phyloP scores from a whole-genome alignment of 225 moss, liverwort and hornwort genomes.

The Sphagnum contortum region DNA sequence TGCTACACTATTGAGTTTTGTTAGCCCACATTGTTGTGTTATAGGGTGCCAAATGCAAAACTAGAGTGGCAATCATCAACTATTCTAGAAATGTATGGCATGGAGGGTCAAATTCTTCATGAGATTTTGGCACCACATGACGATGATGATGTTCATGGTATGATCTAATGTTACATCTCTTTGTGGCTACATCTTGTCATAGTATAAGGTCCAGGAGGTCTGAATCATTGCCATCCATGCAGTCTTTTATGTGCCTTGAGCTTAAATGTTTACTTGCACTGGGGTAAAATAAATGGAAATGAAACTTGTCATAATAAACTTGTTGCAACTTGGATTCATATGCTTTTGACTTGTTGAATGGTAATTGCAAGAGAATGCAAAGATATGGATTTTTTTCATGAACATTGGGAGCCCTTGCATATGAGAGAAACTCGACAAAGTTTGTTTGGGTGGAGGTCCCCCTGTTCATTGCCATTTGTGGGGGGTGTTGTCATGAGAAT shows the following conservation, averaged over 20 bases:
- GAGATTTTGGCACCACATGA: conserved; percentile 42
- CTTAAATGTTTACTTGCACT: too few species aligned
- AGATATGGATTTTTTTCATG: too few species aligned
- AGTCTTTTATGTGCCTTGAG: too few species aligned
- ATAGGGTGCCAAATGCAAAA: conserved; percentile 60
- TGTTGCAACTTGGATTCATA: too few species aligned
- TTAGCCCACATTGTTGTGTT: background rate
- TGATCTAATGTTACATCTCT: background rate
- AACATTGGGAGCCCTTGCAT: conserved; percentile 10
- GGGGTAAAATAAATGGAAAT: too few species aligned
- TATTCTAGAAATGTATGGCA: conserved; percentile 60
- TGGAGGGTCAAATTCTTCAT: conserved; percentile 48
- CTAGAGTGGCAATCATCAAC: conserved; percentile 45
- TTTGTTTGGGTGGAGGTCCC: conserved; percentile 38
- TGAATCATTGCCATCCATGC: too few species aligned
- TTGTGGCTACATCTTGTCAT: too few species aligned
- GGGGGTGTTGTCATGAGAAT: conserved; percentile 22
- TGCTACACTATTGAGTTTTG: too few species aligned
- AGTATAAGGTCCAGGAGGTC: too few species aligned
- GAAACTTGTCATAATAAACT: too few species aligned
- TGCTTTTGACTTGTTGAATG: too few species aligned
- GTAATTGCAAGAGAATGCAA: too few species aligned
- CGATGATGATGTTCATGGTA: conserved; percentile 34
- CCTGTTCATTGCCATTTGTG: conserved; percentile 25
- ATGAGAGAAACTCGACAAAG: conserved; percentile 39